Conservation (phyloP, 2,329 filamentous ascomycete species). For the Epicoccum sorghinum region DNA sequence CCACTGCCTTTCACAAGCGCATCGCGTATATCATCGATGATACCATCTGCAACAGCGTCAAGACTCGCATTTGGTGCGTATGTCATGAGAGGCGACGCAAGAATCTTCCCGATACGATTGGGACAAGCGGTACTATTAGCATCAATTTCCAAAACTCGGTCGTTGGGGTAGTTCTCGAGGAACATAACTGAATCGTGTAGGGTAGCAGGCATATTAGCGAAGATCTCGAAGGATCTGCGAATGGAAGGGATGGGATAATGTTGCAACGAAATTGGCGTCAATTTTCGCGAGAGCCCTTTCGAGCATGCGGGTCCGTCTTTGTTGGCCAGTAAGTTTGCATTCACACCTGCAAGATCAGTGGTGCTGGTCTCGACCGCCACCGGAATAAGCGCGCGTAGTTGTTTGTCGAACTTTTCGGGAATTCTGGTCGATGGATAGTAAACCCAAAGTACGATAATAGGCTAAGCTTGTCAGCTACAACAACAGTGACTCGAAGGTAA, state of each 20-base stretch:
- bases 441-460: background rate
- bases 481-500: background rate
- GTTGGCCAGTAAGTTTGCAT: background rate
- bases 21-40: background rate
- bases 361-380: background rate
- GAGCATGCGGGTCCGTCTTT: background rate
- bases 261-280: background rate
- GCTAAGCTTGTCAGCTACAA: background rate
- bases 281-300: background rate
- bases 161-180: conserved; percentile 26
- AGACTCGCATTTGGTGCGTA: conserved; percentile 2
- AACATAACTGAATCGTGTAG: conserved; percentile 16
- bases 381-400: background rate
- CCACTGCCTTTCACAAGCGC: background rate
- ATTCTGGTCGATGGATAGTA: background rate
- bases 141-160: conserved; percentile 20
- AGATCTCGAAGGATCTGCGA: conserved; percentile 1
- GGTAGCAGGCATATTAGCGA: background rate
- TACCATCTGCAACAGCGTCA: background rate
- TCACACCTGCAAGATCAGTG: background rate
- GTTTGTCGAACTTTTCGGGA: background rate
- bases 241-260: background rate
- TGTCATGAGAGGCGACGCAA: conserved; percentile 1
- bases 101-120: conserved; percentile 20
- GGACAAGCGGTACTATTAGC: conserved; percentile 28